phyloP scores from a whole-genome alignment of 83 land plant species.

The Thuja plicata region DNA sequence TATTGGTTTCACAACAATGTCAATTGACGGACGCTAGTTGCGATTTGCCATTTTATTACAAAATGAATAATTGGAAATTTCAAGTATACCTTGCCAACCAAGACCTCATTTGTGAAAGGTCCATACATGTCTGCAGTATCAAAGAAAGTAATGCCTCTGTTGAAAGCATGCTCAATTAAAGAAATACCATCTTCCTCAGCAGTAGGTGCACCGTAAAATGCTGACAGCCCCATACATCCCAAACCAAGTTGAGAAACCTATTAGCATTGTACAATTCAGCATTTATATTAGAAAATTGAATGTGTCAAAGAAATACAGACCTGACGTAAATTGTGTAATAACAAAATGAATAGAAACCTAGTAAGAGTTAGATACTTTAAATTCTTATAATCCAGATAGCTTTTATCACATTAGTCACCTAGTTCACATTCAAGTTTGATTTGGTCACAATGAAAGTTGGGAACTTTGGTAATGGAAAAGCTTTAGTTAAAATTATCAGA shows the following conservation, averaged over 20 bases:
- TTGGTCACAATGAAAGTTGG: neutral
- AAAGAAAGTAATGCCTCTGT: slow-evolving; percentile 48
- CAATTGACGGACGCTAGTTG: neutral
- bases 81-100: slow-evolving; percentile 35
- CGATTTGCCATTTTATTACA: neutral
- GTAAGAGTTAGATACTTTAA: neutral
- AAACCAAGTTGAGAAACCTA: slow-evolving; percentile 56
- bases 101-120: slow-evolving; percentile 26
- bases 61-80: neutral
- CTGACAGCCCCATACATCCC: slow-evolving; percentile 58
- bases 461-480: neutral
- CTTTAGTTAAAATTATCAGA: neutral
- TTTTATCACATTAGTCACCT: neutral
- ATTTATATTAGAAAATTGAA: neutral
- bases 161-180: slow-evolving; percentile 40
- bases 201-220: slow-evolving; percentile 32
- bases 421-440: neutral
- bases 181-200: slow-evolving; percentile 42
- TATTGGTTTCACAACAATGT: neutral
- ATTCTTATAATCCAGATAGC: neutral
- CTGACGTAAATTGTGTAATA: neutral
- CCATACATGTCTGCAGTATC: slow-evolving; percentile 50
- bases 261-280: slow-evolving; percentile 4
- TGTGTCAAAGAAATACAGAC: neutral
- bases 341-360: neutral